Evolutionary conservation across 805 yeast species (phyloP).

Genomic region (Ogataea polymorpha): DNA sequence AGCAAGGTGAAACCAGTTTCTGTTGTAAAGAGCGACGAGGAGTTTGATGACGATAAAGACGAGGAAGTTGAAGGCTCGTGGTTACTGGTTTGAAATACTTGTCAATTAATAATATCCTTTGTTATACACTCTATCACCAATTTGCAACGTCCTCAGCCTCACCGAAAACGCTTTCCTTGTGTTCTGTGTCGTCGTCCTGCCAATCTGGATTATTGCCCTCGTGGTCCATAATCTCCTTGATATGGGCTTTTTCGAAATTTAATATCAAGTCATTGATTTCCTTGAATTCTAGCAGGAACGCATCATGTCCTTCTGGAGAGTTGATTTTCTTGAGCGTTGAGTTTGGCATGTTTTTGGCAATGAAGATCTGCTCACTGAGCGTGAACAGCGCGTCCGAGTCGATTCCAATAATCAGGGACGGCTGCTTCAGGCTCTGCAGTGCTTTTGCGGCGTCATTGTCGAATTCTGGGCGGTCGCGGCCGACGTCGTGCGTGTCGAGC

Average conservation of each 20-base stretch:
- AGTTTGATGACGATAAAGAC: slow-evolving; percentile 7
- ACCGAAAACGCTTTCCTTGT: slow-evolving; percentile 75
- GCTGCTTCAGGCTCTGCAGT: slow-evolving; percentile 59
- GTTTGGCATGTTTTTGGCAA: slow-evolving; percentile 73
- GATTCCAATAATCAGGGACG: slow-evolving; percentile 84
- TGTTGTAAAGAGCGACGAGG: slow-evolving; percentile 16
- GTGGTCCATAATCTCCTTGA: slow-evolving; percentile 57
- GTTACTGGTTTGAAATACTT: slow-evolving; percentile 22
- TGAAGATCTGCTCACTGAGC: slow-evolving; percentile 80
- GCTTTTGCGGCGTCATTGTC: slow-evolving; percentile 45
- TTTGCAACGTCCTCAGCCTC: slow-evolving; percentile 95
- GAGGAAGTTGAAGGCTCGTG: slow-evolving; percentile 30
- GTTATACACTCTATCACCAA: slow-evolving; percentile 50
- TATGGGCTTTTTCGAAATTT: slow-evolving; percentile 56
- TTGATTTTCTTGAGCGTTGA: slow-evolving; percentile 66
- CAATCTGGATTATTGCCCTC: slow-evolving; percentile 46
- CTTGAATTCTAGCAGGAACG: slow-evolving; percentile 85
- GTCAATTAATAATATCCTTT: slow-evolving; percentile 1
- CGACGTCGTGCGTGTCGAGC: slow-evolving; percentile 90
- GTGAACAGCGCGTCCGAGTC: slow-evolving; percentile 92
- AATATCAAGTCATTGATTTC: slow-evolving; percentile 70
- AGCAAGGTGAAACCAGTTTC: slow-evolving; percentile 38
- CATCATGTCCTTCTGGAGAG: slow-evolving; percentile 98
- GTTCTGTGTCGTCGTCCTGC: slow-evolving; percentile 43
- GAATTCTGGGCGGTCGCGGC: slow-evolving; percentile 61